Percentiles rank a stretch among this genome's conserved stretches.
phyloP scores from a whole-genome alignment of 2,329 filamentous ascomycete genomes.

The Hymenoscyphus occultus region DNA sequence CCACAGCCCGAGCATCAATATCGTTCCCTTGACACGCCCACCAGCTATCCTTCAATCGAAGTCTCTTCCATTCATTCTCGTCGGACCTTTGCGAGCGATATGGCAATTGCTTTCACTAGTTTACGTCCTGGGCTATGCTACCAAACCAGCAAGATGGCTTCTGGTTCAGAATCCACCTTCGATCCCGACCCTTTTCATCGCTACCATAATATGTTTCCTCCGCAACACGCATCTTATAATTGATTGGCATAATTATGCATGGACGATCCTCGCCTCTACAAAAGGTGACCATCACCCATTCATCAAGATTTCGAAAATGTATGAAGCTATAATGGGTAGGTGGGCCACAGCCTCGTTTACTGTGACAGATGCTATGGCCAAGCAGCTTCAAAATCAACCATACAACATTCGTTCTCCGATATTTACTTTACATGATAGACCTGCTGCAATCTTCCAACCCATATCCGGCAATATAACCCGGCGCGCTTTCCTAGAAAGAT shows the following conservation, averaged over 20 bases:
- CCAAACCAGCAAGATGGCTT: constrained; percentile 76
- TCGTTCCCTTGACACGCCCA: constrained; percentile 67
- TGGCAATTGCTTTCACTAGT: constrained; percentile 76
- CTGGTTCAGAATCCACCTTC: constrained; percentile 94
- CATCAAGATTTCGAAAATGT: constrained; percentile 72
- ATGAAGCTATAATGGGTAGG: constrained; percentile 71
- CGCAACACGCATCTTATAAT: constrained; percentile 81
- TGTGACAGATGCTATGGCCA: constrained; percentile 85
- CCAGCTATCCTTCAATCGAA: constrained; percentile 66
- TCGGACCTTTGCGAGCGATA: constrained; percentile 80
- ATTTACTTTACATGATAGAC: constrained; percentile 79
- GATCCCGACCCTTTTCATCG: constrained; percentile 82
- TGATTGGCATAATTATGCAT: constrained; percentile 99
- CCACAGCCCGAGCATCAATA: constrained; percentile 63
- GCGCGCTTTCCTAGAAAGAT: constrained; percentile 59
- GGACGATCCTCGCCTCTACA: constrained; percentile 76
- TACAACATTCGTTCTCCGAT: constrained; percentile 65
- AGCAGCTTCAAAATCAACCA: constrained; percentile 60
- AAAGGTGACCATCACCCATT: constrained; percentile 62
- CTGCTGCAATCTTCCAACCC: constrained; percentile 77
- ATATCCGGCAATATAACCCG: constrained; percentile 45
- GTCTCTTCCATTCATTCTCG: constrained; percentile 71
- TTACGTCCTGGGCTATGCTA: constrained; percentile 67
- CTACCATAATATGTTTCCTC: constrained; percentile 67
- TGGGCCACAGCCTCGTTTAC: constrained; percentile 74